These are phyloP conservation scores for Thuja plicata DNA, from an alignment of 83 land plant genomes.

Conservation along the genomic window DNA sequence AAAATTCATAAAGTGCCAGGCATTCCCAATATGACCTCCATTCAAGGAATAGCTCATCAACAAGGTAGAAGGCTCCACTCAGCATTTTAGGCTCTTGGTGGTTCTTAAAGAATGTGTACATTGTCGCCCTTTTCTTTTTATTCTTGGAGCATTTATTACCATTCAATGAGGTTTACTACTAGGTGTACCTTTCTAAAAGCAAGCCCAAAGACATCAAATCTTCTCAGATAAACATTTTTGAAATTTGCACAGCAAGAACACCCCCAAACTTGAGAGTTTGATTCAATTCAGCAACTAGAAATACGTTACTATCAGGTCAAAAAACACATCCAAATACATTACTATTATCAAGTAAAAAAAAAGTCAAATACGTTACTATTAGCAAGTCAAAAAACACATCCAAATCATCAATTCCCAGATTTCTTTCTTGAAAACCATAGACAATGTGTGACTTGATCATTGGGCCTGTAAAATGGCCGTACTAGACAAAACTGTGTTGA, in stretches of 20 bases:
- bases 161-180: neutral
- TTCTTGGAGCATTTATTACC: neutral
- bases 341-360: too few relatives aligned
- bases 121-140: slow-evolving; percentile 27
- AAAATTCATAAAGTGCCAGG: too few relatives aligned
- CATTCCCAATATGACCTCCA: slow-evolving; percentile 77
- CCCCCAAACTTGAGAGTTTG: slow-evolving; percentile 56
- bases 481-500: neutral
- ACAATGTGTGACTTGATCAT: slow-evolving; percentile 12
- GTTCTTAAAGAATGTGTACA: slow-evolving; percentile 54
- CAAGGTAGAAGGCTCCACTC: too few relatives aligned
- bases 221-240: slow-evolving; percentile 31
- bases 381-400: slow-evolving; percentile 30
- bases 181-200: slow-evolving; percentile 32
- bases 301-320: too few relatives aligned
- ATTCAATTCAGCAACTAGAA: slow-evolving; percentile 52
- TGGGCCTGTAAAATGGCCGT: neutral
- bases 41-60: too few relatives aligned
- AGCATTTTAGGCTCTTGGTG: slow-evolving; percentile 61
- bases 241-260: slow-evolving; percentile 33
- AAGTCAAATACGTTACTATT: slow-evolving; percentile 38
- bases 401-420: slow-evolving; percentile 26
- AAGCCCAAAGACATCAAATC: slow-evolving; percentile 16
- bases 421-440: slow-evolving; percentile 20
- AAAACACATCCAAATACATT: too few relatives aligned